A percentile compares a stretch with the other conserved stretches of the same genome.
Conservation (phyloP, 129 eudicot species). For the Helianthus tuberosus region DNA sequence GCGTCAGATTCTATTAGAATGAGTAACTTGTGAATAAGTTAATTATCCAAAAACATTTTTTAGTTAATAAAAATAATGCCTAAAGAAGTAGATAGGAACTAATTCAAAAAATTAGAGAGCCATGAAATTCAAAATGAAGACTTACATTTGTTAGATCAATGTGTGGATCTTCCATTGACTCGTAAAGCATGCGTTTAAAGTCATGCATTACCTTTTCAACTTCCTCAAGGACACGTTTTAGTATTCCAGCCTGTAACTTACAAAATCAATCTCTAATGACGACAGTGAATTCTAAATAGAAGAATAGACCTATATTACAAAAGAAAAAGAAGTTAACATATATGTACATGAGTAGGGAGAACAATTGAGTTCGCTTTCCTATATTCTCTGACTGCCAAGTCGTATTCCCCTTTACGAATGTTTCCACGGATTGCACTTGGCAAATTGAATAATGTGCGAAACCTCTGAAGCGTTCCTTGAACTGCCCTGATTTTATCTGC, state of each 20-base stretch:
- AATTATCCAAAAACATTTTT: not conserved
- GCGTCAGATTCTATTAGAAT: not conserved
- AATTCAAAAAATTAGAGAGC: not conserved
- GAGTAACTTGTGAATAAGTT: not conserved
- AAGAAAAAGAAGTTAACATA: slow-evolving; percentile 2
- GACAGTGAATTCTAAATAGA: not conserved
- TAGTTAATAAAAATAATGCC: not conserved
- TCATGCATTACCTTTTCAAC: slow-evolving; percentile 95
- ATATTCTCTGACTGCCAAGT: slow-evolving; percentile 96
- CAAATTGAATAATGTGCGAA: slow-evolving; percentile 87
- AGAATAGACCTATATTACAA: not conserved
- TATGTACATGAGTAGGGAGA: slow-evolving; percentile 87
- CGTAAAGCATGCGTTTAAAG: slow-evolving; percentile 83
- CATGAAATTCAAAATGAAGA: slow-evolving; percentile 7
- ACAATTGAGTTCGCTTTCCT: slow-evolving; percentile 96
- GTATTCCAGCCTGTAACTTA: slow-evolving; percentile 79
- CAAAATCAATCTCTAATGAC: not conserved
- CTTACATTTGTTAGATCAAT: slow-evolving; percentile 79
- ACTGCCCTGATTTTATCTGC: slow-evolving; percentile 94
- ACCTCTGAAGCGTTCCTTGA: slow-evolving; percentile 96
- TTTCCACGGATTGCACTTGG: slow-evolving; percentile 86
- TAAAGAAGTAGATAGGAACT: slow-evolving; percentile 6
- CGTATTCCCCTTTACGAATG: slow-evolving; percentile 93
- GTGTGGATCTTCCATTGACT: slow-evolving; percentile 88
- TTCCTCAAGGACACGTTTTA: slow-evolving; percentile 94